Evolutionary conservation across 768 basidiomycete species (phyloP).

Genomic region (Tephrocybe sp.): DNA sequence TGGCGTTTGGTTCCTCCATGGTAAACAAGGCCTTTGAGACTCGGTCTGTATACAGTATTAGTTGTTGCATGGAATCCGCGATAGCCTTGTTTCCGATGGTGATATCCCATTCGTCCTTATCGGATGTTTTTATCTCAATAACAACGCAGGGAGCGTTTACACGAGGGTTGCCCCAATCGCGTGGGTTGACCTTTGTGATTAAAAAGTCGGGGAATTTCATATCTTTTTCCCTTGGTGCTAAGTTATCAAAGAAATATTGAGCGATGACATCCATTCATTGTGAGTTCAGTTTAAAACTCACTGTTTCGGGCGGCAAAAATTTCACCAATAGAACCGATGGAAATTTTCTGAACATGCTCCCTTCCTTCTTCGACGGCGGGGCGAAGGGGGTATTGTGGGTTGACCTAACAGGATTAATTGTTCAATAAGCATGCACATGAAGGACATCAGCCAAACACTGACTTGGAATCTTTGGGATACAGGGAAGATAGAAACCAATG

Average conservation of each 20-base stretch:
- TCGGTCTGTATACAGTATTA: neutral
- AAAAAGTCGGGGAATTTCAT: slow-evolving; percentile 1
- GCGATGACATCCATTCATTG: neutral
- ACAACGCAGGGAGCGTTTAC: neutral
- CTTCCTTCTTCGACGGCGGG: neutral
- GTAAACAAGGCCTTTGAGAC: neutral
- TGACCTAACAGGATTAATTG: too few species aligned
- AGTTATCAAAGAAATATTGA: neutral
- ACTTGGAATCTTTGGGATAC: too few species aligned
- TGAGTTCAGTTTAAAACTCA: neutral
- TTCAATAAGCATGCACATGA: too few species aligned
- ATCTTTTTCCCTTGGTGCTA: neutral
- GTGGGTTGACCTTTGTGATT: neutral
- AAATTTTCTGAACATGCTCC: neutral
- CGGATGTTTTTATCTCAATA: neutral
- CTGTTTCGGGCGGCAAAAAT: neutral
- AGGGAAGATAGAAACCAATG: too few species aligned
- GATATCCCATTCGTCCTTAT: neutral
- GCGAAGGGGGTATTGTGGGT: slow-evolving; percentile 3
- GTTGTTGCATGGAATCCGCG: neutral
- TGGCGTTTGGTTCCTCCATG: neutral
- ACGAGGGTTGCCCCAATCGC: neutral
- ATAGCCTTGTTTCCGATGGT: neutral
- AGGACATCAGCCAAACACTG: too few species aligned
- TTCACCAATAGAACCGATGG: neutral